Conservation (phyloP, 331 rosid genomes). For the Malus hybrid region DNA sequence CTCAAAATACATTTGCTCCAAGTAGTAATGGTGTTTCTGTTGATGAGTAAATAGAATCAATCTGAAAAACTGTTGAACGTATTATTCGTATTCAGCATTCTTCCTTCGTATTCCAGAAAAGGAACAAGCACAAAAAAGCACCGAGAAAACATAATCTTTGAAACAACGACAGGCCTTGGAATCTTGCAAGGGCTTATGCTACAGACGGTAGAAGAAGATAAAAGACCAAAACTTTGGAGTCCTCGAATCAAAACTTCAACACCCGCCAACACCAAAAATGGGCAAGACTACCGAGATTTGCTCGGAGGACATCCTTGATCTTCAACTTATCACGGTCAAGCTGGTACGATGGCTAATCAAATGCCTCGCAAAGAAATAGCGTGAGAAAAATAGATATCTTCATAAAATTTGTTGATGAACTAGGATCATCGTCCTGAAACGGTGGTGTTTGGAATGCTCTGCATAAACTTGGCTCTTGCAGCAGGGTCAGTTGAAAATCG, state of each 20-base stretch:
- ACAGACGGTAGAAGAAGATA: not conserved
- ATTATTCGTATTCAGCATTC: not conserved
- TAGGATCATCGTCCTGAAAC: slow-evolving; percentile 22
- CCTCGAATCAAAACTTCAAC: not conserved
- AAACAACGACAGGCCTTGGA: slow-evolving; percentile 5
- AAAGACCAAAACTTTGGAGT: not conserved
- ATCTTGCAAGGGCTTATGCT: slow-evolving; percentile 5
- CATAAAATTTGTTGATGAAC: not conserved
- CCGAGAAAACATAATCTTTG: not conserved
- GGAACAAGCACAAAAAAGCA: not conserved
- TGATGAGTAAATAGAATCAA: not conserved
- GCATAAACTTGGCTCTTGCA: slow-evolving; percentile 60
- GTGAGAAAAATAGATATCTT: slow-evolving; percentile 10
- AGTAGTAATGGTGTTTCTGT: not conserved
- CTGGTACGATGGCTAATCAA: not conserved
- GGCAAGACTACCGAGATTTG: slow-evolving; percentile 1
- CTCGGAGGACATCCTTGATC: not conserved
- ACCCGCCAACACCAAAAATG: slow-evolving; percentile 15
- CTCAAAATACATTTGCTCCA: too few relatives aligned
- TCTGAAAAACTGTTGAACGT: not conserved
- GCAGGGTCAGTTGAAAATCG: slow-evolving; percentile 48
- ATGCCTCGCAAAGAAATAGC: slow-evolving; percentile 6
- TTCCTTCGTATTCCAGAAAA: not conserved
- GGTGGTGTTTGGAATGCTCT: slow-evolving; percentile 52
- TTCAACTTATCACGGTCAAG: slow-evolving; percentile 2